These are phyloP conservation scores for Sporothrix brunneoviolacea DNA, from an alignment of 2,329 filamentous ascomycete species.

Conservation along the genomic window DNA sequence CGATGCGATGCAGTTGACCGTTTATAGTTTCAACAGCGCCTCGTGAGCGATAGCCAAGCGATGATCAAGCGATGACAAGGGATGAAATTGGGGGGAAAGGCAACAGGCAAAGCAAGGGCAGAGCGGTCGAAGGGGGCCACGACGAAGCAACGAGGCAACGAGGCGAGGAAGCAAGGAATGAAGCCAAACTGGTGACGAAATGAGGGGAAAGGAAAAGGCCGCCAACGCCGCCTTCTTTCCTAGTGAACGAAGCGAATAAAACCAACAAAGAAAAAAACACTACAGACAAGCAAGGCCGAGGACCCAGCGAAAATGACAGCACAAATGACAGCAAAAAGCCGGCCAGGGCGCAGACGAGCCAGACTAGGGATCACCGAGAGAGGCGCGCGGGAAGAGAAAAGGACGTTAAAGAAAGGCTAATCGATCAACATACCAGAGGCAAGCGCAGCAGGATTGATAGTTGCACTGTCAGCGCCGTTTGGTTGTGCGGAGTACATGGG, in stretches of 20 bases:
- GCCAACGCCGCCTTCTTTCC: neutral
- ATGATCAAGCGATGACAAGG: conserved; percentile 8
- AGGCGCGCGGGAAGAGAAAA: neutral
- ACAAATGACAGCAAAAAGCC: too few species aligned
- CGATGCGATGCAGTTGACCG: neutral
- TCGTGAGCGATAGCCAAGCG: neutral
- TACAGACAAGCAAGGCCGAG: too few species aligned
- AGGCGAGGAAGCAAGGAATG: neutral
- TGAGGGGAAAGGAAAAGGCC: conserved; percentile 8
- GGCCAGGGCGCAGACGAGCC: neutral
- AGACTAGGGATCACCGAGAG: neutral
- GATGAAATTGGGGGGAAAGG: neutral
- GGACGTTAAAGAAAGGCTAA: neutral
- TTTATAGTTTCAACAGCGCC: conserved; percentile 3
- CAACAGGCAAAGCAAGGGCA: neutral
- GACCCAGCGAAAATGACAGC: too few species aligned
- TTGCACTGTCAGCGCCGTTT: conserved; percentile 75
- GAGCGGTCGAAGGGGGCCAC: neutral
- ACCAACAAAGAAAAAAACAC: conserved; percentile 8
- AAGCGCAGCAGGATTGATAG: conserved; percentile 84
- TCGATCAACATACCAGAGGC: conserved; percentile 60
- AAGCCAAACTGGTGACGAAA: conserved; percentile 2
- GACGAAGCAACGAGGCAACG: neutral
- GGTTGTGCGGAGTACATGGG: conserved; percentile 57
- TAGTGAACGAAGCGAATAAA: neutral